Evolutionary conservation across 345 rosid genomes (phyloP).

Genomic region (Lumnitzera littorea): DNA sequence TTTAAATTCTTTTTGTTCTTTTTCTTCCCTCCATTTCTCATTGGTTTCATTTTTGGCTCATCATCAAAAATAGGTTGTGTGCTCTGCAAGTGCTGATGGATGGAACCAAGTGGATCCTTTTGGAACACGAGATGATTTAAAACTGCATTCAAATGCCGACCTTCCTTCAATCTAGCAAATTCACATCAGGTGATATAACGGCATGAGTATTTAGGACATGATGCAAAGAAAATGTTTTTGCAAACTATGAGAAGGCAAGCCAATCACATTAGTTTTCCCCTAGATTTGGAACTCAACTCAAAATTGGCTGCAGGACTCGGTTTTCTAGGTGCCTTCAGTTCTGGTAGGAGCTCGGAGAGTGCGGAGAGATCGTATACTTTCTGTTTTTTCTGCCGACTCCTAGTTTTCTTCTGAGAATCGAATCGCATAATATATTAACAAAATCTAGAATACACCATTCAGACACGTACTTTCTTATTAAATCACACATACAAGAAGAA

Average conservation of each 20-base stretch:
- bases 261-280: conserved; percentile 56
- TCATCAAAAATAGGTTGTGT: conserved; percentile 53
- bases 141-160: conserved; percentile 50
- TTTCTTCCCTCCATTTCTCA: conserved; percentile 45
- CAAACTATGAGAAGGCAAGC: too few relatives aligned
- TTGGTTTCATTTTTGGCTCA: conserved; percentile 45
- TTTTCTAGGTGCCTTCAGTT: conserved; percentile 32
- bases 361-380: conserved; percentile 61
- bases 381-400: conserved; percentile 59
- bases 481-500: not conserved
- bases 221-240: too few relatives aligned
- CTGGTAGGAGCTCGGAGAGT: conserved; percentile 78
- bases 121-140: conserved; percentile 60
- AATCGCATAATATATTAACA: conserved; percentile 1
- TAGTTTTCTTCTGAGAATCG: conserved; percentile 43
- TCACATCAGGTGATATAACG: too few relatives aligned
- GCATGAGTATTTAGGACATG: too few relatives aligned
- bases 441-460: not conserved
- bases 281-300: conserved; percentile 67
- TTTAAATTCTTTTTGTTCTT: conserved; percentile 30
- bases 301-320: conserved; percentile 24
- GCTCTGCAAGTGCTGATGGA: conserved; percentile 59
- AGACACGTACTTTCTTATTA: not conserved
- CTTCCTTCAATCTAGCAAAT: conserved; percentile 52
- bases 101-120: conserved; percentile 66